Evolutionary conservation across 176 grass and related monocot species (phyloP), one percentile per base, ranked within the genome.

Genomic region (Areca catechu): DNA sequence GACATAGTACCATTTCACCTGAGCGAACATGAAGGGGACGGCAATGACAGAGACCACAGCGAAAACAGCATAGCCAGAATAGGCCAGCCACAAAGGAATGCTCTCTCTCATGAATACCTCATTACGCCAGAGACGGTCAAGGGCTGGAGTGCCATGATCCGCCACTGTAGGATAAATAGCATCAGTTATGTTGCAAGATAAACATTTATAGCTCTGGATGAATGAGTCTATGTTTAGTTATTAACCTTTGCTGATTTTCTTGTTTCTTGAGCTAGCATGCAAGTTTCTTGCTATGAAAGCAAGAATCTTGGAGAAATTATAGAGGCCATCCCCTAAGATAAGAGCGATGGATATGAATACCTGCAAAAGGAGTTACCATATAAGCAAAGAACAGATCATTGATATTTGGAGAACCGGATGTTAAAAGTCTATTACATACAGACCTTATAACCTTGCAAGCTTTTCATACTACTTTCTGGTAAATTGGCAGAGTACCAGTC

Each of bases 401-500:
- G 34, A 37, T 37, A 37, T 37, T 7, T 7, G 34, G 34, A 2
- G 34, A 9, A 37, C 34, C 21, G 21, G 5, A 22, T 76, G 2
- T 52, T 24, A 53, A 56, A 24, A 61, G 70, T 60, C 22, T 17
- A 22, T n/a, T 7, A 12, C 5, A 60, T 53, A 80, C 70, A 57
- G 61, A 96, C 93, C 87, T 89, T 98, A 57, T 98, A 98, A 58
- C 93, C 93, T 80, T 98, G 87, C 48, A 98, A 71, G 65, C 93
- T 91, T 61, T 63, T 87, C 93, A 98, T 98, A 37, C 93, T 98
- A 62, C 87, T 78, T 56, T 91, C 77, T 54, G 87, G 73, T 75
- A 92, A 71, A 58, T 77, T 84, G 34, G 66, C 69, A 54, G 87
- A 70, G 67, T 85, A 98, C 93, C 93, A 98, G 19, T 83, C 66